phyloP scores from a whole-genome alignment of 192 early-diverging fungal species.

The Umbelopsis sp. region DNA sequence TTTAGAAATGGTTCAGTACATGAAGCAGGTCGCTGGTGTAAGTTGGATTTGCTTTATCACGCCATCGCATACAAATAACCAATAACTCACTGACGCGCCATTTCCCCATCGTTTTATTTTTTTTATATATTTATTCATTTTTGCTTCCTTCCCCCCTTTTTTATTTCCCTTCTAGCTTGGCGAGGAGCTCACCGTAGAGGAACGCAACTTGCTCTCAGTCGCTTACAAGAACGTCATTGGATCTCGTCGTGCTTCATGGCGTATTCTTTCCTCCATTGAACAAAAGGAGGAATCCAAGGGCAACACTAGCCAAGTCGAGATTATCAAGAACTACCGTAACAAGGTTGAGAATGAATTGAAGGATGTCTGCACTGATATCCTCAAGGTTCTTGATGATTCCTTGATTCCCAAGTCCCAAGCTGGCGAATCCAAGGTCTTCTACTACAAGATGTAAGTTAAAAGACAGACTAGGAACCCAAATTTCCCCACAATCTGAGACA shows the following conservation, averaged over 20 bases:
- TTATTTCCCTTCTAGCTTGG: slow-evolving; percentile 63
- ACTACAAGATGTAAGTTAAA: slow-evolving; percentile 92
- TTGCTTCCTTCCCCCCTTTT: slow-evolving; percentile 13
- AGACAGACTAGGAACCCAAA: background rate
- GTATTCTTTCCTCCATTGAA: slow-evolving; percentile 99
- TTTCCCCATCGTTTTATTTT: background rate
- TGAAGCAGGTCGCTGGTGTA: slow-evolving; percentile 65
- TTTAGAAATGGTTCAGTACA: slow-evolving; percentile 74
- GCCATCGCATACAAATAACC: background rate
- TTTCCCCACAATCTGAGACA: slow-evolving; percentile 13
- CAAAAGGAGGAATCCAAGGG: slow-evolving; percentile 98
- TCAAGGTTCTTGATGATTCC: slow-evolving; percentile 86
- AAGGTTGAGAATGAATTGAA: slow-evolving; percentile 96
- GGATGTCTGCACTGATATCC: slow-evolving; percentile 95
- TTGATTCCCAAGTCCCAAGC: slow-evolving; percentile 89
- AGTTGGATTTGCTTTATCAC: slow-evolving; percentile 25
- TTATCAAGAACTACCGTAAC: slow-evolving; percentile 92
- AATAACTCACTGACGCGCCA: background rate
- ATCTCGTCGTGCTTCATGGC: slow-evolving; percentile 97
- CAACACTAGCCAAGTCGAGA: slow-evolving; percentile 85
- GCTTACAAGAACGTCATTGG: slow-evolving; percentile 99
- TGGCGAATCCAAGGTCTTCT: slow-evolving; percentile 99
- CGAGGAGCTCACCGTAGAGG: slow-evolving; percentile 94
- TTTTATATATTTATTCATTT: background rate
- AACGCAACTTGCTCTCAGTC: slow-evolving; percentile 97